Evolutionary conservation across 352 stramenopile species (phyloP).

Genomic region (Stephanocyclus meneghinianus): DNA sequence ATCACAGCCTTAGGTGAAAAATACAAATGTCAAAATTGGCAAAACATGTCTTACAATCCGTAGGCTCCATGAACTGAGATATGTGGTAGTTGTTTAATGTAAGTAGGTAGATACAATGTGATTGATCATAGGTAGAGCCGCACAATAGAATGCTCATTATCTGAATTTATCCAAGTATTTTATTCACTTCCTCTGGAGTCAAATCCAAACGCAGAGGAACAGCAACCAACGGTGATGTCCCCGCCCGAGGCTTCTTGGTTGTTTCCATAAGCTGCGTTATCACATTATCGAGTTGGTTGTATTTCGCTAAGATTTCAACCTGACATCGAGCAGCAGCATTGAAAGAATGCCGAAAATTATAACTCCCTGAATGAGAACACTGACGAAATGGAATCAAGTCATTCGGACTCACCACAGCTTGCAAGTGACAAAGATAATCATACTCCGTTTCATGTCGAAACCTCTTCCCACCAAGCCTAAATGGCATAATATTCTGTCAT

Average conservation of each 20-base stretch:
- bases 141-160: too few relatives aligned
- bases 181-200: conserved; percentile 60
- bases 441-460: conserved; percentile 71
- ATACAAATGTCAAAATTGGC: too few relatives aligned
- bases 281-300: conserved; percentile 69
- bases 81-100: too few relatives aligned
- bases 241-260: conserved; percentile 64
- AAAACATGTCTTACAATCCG: too few relatives aligned
- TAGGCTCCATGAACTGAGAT: too few relatives aligned
- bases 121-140: too few relatives aligned
- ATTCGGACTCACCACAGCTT: conserved; percentile 54
- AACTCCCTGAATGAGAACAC: not conserved
- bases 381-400: not conserved
- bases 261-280: conserved; percentile 67
- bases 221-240: conserved; percentile 63
- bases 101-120: too few relatives aligned
- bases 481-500: conserved; percentile 60
- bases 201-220: conserved; percentile 71
- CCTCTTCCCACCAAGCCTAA: conserved; percentile 41
- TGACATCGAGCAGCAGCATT: conserved; percentile 5
- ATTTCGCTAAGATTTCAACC: conserved; percentile 76
- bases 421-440: conserved; percentile 71
- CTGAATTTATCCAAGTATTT: conserved; percentile 55
- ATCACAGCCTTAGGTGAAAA: too few relatives aligned
- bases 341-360: not conserved